These are phyloP conservation scores for Rhodotorula sp. DNA, from an alignment of 1,284 basidiomycete species.

Conservation along the genomic window DNA sequence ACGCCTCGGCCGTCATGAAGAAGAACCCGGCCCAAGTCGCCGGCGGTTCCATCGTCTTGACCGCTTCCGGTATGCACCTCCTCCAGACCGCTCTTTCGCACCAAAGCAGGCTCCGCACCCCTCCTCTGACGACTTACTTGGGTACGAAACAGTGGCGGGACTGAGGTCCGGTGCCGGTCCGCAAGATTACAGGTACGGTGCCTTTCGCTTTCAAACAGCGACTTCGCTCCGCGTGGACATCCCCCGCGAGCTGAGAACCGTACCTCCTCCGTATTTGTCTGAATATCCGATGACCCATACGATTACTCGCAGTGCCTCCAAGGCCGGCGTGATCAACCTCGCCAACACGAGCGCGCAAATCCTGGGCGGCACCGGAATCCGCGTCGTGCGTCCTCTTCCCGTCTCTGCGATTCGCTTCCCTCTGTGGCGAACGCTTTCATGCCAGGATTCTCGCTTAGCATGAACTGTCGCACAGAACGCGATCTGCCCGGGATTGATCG, in stretches of 20 bases:
- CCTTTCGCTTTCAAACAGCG: not conserved
- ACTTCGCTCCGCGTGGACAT: too few relatives aligned
- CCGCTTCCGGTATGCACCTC: constrained; percentile 69
- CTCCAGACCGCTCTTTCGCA: not conserved
- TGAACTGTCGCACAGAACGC: constrained; percentile 58
- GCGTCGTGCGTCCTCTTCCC: constrained; percentile 55
- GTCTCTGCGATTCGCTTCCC: not conserved
- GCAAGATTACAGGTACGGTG: constrained; percentile 65
- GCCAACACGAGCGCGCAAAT: constrained; percentile 78
- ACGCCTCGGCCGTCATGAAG: constrained; percentile 78
- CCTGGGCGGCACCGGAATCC: constrained; percentile 74
- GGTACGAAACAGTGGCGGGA: constrained; percentile 64
- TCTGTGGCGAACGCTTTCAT: too few relatives aligned
- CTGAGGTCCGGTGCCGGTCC: constrained; percentile 79
- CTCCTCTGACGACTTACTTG: not conserved
- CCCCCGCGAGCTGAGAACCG: too few relatives aligned
- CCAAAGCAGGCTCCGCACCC: not conserved
- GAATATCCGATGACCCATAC: too few relatives aligned
- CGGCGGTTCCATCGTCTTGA: constrained; percentile 82
- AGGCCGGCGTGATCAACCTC: constrained; percentile 83
- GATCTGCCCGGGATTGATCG: constrained; percentile 86
- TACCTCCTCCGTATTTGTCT: not conserved
- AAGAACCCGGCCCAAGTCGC: constrained; percentile 56
- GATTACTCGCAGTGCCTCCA: constrained; percentile 67
- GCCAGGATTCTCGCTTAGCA: too few relatives aligned